These are phyloP conservation scores for Sugiyamaella mastotermitis DNA, from an alignment of 805 yeast genomes.

Conservation along the genomic window DNA sequence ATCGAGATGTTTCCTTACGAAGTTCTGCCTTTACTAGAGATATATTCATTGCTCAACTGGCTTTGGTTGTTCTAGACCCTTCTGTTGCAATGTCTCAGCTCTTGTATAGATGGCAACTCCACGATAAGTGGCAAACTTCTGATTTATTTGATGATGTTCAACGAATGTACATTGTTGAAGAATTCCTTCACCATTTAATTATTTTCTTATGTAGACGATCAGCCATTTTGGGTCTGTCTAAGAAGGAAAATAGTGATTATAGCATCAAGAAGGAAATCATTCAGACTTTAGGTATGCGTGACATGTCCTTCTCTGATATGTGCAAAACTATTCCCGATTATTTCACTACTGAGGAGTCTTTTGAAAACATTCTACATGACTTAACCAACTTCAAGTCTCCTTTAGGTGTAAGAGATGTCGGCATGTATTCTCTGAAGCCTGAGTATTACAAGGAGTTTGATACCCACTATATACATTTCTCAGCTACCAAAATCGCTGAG, in stretches of 20 bases:
- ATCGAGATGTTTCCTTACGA: conserved; percentile 69
- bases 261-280: conserved; percentile 66
- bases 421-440: conserved; percentile 62
- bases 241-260: conserved; percentile 41
- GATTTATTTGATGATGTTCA: conserved; percentile 31
- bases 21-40: conserved; percentile 82
- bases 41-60: conserved; percentile 59
- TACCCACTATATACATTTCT: conserved; percentile 76
- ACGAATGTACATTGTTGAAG: conserved; percentile 67
- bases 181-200: conserved; percentile 63
- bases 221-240: conserved; percentile 45
- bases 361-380: conserved; percentile 54
- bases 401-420: conserved; percentile 48
- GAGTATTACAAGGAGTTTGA: conserved; percentile 52
- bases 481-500: conserved; percentile 76
- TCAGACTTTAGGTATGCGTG: conserved; percentile 75
- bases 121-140: conserved; percentile 37
- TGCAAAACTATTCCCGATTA: conserved; percentile 70
- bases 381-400: conserved; percentile 63
- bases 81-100: conserved; percentile 51
- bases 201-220: conserved; percentile 63
- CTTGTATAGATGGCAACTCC: conserved; percentile 58
- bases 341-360: conserved; percentile 61
- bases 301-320: conserved; percentile 64
- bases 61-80: conserved; percentile 51